Evolutionary conservation across 345 rosid species (phyloP), one percentile per base, ranked within the genome.

Genomic region (Salix arbutifolia): DNA sequence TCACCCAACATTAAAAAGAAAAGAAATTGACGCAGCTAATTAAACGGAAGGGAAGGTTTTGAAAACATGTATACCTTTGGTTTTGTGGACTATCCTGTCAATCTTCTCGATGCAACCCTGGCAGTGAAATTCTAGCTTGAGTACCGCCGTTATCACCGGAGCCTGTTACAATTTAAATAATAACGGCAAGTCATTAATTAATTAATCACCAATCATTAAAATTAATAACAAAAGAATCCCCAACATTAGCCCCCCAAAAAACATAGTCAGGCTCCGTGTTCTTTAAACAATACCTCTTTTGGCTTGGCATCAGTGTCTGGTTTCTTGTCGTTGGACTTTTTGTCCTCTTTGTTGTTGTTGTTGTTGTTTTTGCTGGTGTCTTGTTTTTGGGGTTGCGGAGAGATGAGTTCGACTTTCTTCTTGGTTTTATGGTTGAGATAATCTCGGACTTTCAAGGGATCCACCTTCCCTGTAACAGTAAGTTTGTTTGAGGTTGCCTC

Each of bases 71-170:
- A 19, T 58, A 93, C 99, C 99, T 82, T 87, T 85, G 73, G 91
- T 82, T 74, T 84, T 89, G 21, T 67, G 53, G 74, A 88, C 73
- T 1, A 75, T 76, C 78, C 86, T 92, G 71, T 38, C 67, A 78
- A 96, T 89, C 91, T 80, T 96, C 60, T 73, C 89, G 53, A 84
- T 71, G 83, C 99, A 96, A 30, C 99, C 98, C n/a, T 78, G 81
- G 80, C 97, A 96, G 65, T 90, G 87, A 67, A 90, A 80, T 2
- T 25, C 62, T 83, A 96, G 74, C 82, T 92, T 93, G 79, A 93
- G 80, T 14, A 86, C 86, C 82, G 86, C 89, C 85, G 90, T 88
- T 74, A 77, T 87, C 79, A 85, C 89, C 79, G 91, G 89, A 46
- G 89, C 72, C 96, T 91, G 77, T 26, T 14, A 4, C 21, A 6